A percentile compares a stretch with the other conserved stretches of the same genome.
These are phyloP conservation scores for Pseudocercospora crystallina DNA, from an alignment of 2,329 filamentous ascomycete genomes.

Conservation along the genomic window DNA sequence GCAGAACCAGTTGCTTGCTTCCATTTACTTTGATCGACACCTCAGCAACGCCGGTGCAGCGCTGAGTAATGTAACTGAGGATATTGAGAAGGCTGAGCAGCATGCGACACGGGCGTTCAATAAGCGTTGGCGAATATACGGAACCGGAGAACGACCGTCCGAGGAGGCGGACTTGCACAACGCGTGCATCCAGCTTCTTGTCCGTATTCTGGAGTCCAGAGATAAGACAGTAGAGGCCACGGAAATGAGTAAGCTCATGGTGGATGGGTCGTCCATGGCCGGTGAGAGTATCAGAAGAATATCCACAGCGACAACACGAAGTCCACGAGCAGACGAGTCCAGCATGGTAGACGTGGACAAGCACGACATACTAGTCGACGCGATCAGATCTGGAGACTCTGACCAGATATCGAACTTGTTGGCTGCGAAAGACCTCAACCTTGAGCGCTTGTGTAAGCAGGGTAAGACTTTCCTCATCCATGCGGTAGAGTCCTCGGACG, in stretches of 20 bases:
- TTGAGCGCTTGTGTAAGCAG: conserved; percentile 15
- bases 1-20: conserved; percentile 24
- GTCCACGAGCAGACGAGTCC: conserved; percentile 1
- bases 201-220: conserved; percentile 19
- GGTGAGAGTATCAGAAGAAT: conserved; percentile 15
- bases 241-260: conserved; percentile 12
- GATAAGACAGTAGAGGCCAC: conserved; percentile 24
- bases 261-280: conserved; percentile 7
- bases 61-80: conserved; percentile 9
- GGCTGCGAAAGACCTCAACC: conserved; percentile 12
- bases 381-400: conserved; percentile 18
- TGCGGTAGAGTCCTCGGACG: conserved; percentile 21
- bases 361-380: conserved; percentile 16
- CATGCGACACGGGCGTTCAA: conserved; percentile 22
- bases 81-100: conserved; percentile 23
- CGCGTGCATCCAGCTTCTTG: conserved; percentile 17
- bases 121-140: conserved; percentile 13
- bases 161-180: conserved; percentile 14
- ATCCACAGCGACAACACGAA: conserved; percentile 9
- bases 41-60: conserved; percentile 5
- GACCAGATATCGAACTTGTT: conserved; percentile 17
- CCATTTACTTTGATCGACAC: conserved; percentile 24
- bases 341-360: conserved; percentile 17
- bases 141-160: neutral
- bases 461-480: conserved; percentile 25